phyloP scores from a whole-genome alignment of 306 rosid species.

The Amphicarpaea edgeworthii region DNA sequence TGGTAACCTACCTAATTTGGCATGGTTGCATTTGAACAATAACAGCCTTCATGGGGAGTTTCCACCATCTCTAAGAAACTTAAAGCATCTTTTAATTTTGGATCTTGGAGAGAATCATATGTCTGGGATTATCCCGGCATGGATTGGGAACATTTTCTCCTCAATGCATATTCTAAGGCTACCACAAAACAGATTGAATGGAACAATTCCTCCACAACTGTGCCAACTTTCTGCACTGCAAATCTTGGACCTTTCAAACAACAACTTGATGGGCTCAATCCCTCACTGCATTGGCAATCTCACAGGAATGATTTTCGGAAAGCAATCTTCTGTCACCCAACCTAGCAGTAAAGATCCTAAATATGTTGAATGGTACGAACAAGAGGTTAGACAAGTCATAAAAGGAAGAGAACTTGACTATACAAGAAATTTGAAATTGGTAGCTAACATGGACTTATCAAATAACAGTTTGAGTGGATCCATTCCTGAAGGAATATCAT shows the following conservation, averaged over 20 bases:
- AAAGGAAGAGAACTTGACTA: conserved; percentile 35
- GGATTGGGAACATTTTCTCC: conserved; percentile 19
- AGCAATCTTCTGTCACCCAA: too few relatives aligned
- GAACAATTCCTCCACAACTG: conserved; percentile 34
- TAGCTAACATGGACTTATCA: background rate
- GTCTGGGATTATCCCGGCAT: conserved; percentile 42
- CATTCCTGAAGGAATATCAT: too few relatives aligned
- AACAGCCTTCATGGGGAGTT: conserved; percentile 39
- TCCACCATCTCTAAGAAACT: conserved; percentile 19
- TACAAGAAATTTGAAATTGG: background rate
- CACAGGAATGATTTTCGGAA: conserved; percentile 14
- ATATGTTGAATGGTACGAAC: too few relatives aligned
- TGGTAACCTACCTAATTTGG: background rate
- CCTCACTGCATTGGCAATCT: conserved; percentile 39
- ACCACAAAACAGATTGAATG: conserved; percentile 10
- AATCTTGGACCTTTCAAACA: conserved; percentile 42
- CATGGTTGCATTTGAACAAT: conserved; percentile 39
- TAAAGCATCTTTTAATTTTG: background rate
- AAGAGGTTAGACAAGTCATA: background rate
- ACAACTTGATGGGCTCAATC: conserved; percentile 19
- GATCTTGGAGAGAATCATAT: conserved; percentile 47
- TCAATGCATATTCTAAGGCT: conserved; percentile 33
- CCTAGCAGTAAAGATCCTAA: too few relatives aligned
- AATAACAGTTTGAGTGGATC: too few relatives aligned
- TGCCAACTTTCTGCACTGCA: conserved; percentile 28